phyloP scores from a whole-genome alignment of 352 stramenopile species.

The Globisporangium canariense region DNA sequence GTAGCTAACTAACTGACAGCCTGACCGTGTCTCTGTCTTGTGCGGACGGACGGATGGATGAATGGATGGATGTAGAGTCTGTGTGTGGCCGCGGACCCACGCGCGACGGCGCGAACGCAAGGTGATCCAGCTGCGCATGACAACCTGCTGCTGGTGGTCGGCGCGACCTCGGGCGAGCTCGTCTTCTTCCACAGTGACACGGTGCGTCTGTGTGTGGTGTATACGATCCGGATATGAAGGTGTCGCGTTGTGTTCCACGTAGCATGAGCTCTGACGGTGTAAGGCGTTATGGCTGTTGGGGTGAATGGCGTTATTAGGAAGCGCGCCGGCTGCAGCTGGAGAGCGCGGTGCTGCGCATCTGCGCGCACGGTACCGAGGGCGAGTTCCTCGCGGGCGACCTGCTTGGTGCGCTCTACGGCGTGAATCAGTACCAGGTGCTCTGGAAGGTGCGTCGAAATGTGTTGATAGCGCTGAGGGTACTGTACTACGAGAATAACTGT shows the following conservation, averaged over 20 bases:
- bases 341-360: constrained; percentile 36
- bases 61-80: constrained; percentile 16
- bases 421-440: constrained; percentile 49
- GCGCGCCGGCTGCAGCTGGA: constrained; percentile 48
- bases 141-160: constrained; percentile 35
- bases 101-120: not conserved
- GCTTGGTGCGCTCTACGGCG: constrained; percentile 42
- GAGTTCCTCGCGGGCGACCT: constrained; percentile 45
- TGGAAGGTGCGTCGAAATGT: constrained; percentile 34
- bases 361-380: constrained; percentile 21
- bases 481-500: not conserved
- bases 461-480: not conserved
- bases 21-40: not conserved
- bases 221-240: not conserved
- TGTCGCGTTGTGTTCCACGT: not conserved
- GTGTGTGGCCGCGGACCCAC: constrained; percentile 12
- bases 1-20: not conserved
- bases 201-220: constrained; percentile 9
- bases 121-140: constrained; percentile 10
- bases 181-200: constrained; percentile 44
- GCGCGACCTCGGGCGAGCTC: constrained; percentile 37
- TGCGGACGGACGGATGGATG: not conserved
- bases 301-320: constrained; percentile 25
- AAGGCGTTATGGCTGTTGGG: no score
- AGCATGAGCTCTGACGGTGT: no score